phyloP scores from a whole-genome alignment of 371 early-diverging fungal species.

The Rhizopus arrhizus region DNA sequence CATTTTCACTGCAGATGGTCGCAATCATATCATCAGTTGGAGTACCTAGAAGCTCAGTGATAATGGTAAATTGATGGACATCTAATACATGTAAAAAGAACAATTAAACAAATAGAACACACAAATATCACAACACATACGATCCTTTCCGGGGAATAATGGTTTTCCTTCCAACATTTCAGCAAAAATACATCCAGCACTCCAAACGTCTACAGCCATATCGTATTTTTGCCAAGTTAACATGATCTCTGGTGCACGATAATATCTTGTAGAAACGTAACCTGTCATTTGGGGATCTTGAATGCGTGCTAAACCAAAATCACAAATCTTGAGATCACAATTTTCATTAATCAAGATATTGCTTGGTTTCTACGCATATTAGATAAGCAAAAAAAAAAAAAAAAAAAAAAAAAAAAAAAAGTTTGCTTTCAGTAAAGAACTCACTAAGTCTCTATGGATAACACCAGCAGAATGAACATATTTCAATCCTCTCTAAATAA shows the following conservation, averaged over 20 bases:
- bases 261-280: conserved; percentile 96
- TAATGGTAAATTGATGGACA: conserved; percentile 93
- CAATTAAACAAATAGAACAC: neutral
- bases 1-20: conserved; percentile 91
- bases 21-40: conserved; percentile 90
- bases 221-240: conserved; percentile 69
- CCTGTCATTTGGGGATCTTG: conserved; percentile 94
- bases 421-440: neutral
- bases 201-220: conserved; percentile 82
- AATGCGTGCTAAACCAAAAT: conserved; percentile 94
- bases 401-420: neutral
- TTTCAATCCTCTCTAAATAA: conserved; percentile 74
- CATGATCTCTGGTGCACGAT: conserved; percentile 80
- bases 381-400: neutral
- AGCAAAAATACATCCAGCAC: conserved; percentile 83
- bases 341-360: conserved; percentile 95
- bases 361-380: conserved; percentile 79
- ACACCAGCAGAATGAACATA: conserved; percentile 96
- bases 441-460: conserved; percentile 90
- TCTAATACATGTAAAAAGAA: conserved; percentile 38
- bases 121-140: conserved; percentile 50
- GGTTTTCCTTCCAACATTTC: conserved; percentile 90
- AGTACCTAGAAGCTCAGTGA: conserved; percentile 90
- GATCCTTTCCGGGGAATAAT: conserved; percentile 92
- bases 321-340: conserved; percentile 97